Conservation (phyloP, 2,329 filamentous ascomycete genomes). For the Geosmithia morbida region DNA sequence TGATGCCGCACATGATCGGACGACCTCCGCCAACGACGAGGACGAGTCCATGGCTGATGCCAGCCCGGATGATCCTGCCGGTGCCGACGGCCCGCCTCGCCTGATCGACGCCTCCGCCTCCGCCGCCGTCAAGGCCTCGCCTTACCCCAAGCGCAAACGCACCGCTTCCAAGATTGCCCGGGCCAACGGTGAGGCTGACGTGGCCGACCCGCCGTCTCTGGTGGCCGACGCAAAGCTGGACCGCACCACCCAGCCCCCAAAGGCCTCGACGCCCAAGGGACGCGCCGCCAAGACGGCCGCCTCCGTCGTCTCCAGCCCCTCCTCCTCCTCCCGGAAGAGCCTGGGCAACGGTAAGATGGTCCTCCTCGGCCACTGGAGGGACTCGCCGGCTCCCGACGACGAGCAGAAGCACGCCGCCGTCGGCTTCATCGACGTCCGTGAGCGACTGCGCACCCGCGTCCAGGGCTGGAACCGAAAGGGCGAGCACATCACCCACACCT, state of each 20-base stretch:
- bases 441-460: constrained; percentile 45
- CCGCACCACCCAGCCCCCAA: neutral
- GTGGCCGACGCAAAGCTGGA: neutral
- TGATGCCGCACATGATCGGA: constrained; percentile 18
- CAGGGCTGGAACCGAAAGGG: constrained; percentile 33
- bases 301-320: constrained; percentile 8
- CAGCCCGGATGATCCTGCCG: constrained; percentile 5
- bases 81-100: no score
- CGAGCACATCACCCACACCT: constrained; percentile 27
- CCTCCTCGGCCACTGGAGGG: constrained; percentile 44
- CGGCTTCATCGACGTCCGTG: constrained; percentile 47
- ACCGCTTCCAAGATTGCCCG: constrained; percentile 12
- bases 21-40: constrained; percentile 11
- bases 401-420: constrained; percentile 42
- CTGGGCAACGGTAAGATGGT: constrained; percentile 27
- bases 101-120: no score
- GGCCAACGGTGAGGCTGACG: neutral
- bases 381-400: constrained; percentile 33
- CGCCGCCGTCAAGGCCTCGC: constrained; percentile 12
- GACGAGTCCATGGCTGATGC: constrained; percentile 28
- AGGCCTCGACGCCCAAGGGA: neutral
- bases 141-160: constrained; percentile 42
- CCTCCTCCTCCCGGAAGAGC: constrained; percentile 7
- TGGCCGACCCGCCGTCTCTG: neutral
- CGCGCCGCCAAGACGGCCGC: constrained; percentile 7